phyloP scores from a whole-genome alignment of 768 basidiomycete species.

The Kwoniella shandongensis region DNA sequence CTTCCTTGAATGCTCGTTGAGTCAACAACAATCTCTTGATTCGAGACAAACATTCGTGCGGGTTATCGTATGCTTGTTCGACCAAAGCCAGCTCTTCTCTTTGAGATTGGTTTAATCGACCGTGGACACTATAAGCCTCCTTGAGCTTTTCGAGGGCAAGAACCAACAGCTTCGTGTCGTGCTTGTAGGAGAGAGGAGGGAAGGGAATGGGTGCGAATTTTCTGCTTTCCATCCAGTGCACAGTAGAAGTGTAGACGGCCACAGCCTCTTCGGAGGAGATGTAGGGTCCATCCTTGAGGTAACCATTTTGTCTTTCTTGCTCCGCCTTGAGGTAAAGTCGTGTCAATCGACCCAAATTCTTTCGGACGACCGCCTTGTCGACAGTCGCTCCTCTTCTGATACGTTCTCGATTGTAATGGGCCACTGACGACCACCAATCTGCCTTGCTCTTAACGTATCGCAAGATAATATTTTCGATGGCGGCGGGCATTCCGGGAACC shows the following conservation, averaged over 20 bases:
- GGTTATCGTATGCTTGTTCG: conserved; percentile 99
- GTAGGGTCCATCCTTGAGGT: conserved; percentile 98
- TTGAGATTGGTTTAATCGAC: conserved; percentile 94
- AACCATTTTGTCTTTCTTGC: conserved; percentile 97
- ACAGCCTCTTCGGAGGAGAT: conserved; percentile 99
- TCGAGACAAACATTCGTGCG: conserved; percentile 97
- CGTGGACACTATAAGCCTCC: conserved; percentile 98
- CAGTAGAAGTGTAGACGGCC: conserved; percentile 96
- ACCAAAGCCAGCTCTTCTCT: conserved; percentile 96
- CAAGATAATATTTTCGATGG: conserved; percentile 97
- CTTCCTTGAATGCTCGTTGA: conserved; percentile 97
- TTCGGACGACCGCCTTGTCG: conserved; percentile 92
- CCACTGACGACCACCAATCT: conserved; percentile 98
- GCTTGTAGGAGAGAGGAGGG: conserved; percentile 98
- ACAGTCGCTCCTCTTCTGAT: conserved; percentile 70
- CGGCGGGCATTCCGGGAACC: conserved; percentile 94
- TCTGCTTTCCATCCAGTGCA: conserved; percentile 97
- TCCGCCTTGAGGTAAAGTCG: conserved; percentile 98
- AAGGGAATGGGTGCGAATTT: conserved; percentile 98
- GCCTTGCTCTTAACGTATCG: conserved; percentile 99
- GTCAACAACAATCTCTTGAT: conserved; percentile 96
- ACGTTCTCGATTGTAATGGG: conserved; percentile 83
- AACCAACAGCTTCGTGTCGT: conserved; percentile 96
- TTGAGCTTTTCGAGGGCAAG: conserved; percentile 96
- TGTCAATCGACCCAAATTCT: conserved; percentile 96